Base-by-base conservation (phyloP, 2,329 filamentous ascomycete species). In the Fusarium nanum region DNA sequence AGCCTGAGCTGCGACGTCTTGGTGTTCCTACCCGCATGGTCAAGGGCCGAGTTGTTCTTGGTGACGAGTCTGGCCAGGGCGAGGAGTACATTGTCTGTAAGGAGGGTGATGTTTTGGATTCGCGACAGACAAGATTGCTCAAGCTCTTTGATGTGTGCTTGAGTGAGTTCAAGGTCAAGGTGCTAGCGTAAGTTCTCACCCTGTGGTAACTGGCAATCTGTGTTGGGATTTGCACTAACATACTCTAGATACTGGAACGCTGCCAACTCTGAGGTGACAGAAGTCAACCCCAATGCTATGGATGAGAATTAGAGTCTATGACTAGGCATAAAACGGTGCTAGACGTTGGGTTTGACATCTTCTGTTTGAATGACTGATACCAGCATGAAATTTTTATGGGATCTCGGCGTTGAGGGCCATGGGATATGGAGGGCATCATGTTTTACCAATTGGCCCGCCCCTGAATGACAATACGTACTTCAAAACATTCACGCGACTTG, bases 141-240 rank as follows among this genome's bases (percentile, higher is more conserved):
- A 98, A 98, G 88, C 86, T 97, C 76, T 98, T 99, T 82, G 92
- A 93, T 56, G 89, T 98, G 60, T 93, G 92, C 68, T 89, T 96
- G 82, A 93, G 93, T 62, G 94, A 98, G 83, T 99, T 99, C 84
- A 91, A 87, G 79, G 90, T 99, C 62, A 87, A 89, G 76, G 83
- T 97, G 71, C 83, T 92, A 80, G 94, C 94, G 77, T 91, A 86
- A 80, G 86, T 85, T 46, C 42, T 67, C 9, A 22, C 37, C 34
- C 13, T 10, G 20, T 46, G n/a, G 20, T 12, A 27, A 2, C 12
- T 22, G 22, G 28, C 25, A 30, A 30, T 14, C 11, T 10, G 22
- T 14, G 20, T 16, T 14, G 8, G 20, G 16, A 45, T 27, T 16
- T 68, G 76, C 20, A 70, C 44, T 59, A 56, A 69, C 22, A 47